Conservation (phyloP, 2,329 filamentous ascomycete species). For the Cladosporium sp. region DNA sequence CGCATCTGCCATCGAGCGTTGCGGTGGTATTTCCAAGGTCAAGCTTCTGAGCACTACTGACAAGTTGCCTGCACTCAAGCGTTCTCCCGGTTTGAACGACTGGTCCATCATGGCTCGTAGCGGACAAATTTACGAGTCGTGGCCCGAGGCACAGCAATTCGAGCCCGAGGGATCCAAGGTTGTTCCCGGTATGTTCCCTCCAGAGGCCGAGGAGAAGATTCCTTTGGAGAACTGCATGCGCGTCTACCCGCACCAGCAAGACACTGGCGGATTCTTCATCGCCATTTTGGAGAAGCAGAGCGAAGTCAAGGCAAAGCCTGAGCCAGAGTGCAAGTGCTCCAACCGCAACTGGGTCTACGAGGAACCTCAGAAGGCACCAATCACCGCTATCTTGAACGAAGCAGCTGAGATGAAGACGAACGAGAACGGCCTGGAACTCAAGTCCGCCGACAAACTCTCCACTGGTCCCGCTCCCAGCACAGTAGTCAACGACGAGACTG, state of each 20-base stretch:
- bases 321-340: slow-evolving; percentile 51
- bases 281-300: slow-evolving; percentile 86
- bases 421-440: slow-evolving; percentile 6
- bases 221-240: slow-evolving; percentile 88
- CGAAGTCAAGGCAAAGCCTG: slow-evolving; percentile 75
- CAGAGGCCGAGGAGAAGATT: slow-evolving; percentile 55
- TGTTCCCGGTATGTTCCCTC: slow-evolving; percentile 78
- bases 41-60: slow-evolving; percentile 79
- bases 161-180: slow-evolving; percentile 63
- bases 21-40: slow-evolving; percentile 77
- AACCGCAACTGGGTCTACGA: slow-evolving; percentile 30
- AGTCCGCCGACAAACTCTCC: slow-evolving; percentile 13
- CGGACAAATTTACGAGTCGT: slow-evolving; percentile 72
- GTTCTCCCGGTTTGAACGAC: slow-evolving; percentile 68
- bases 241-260: slow-evolving; percentile 90
- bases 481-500: neutral
- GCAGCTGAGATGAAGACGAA: slow-evolving; percentile 19
- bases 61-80: slow-evolving; percentile 70
- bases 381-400: slow-evolving; percentile 40
- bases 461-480: slow-evolving; percentile 11
- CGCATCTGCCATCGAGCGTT: slow-evolving; percentile 80
- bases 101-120: slow-evolving; percentile 93
- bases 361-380: slow-evolving; percentile 20
- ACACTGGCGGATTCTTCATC: slow-evolving; percentile 97
- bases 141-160: slow-evolving; percentile 60